Base-by-base conservation (phyloP, 805 yeast genomes). In the Candida succiphila region DNA sequence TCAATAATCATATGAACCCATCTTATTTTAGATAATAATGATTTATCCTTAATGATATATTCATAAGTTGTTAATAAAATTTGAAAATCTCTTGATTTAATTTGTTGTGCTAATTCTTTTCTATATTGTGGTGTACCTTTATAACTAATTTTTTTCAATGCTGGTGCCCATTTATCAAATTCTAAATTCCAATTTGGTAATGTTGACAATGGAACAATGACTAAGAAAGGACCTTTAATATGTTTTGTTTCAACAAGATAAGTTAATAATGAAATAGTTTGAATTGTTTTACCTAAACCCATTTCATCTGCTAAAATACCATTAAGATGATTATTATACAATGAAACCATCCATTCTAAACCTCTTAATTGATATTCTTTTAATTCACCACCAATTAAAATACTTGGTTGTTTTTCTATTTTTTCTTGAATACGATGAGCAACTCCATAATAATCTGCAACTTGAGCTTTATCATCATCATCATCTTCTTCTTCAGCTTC, bases 1-100 rank as follows among this genome's bases (percentile, higher is more conserved):
- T 83, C 94, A 43, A 83, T 83, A 43, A 83, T 81, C 89, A 83
- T 83, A 54, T 84, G 89, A 27, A 81, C 80, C 77, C 88, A 83
- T 41, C 71, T 71, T 44, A 78, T 72, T 47, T 78, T 79, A 20
- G 77, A 58, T 45, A 83, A 60, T 16, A 83, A 49, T 5, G 87
- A 78, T 41, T 85, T 71, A 49, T 83, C 94, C 48, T 80, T 70
- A 42, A 83, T 80, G 42, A 83, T 75, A 49, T 83, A 83, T 57
- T 83, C 94, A 49, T 76, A 83, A 4, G 94, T 83, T 2, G 94
- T 83, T 49, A 83, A 65, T 38, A 83, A 54, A 10, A 83, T 87
- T 39, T 78, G 81, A 60, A 83, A 83, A 45, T 77, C 75, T 10
- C 88, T 86, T 7, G 63, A 51, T 49, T 78, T 67, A 31, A 83